A percentile compares a stretch with the other conserved stretches of the same genome.
phyloP scores from a whole-genome alignment of 148 eudicot genomes.

The Vaccinium vitisidaea region DNA sequence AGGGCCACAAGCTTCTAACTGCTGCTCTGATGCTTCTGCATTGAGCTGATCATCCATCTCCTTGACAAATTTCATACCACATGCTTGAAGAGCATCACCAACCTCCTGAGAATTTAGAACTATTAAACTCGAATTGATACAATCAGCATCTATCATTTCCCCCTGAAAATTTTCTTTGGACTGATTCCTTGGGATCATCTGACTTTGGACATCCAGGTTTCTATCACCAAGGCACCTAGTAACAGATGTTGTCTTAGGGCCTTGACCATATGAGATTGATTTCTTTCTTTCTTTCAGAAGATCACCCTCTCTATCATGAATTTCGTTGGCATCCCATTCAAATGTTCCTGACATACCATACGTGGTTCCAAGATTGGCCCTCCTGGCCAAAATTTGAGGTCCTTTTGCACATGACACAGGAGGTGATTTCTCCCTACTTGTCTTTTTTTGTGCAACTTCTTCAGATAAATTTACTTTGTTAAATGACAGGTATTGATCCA shows the following conservation, averaged over 20 bases:
- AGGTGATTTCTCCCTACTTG: conserved; percentile 39
- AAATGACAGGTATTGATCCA: conserved; percentile 51
- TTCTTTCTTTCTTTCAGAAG: conserved; percentile 20
- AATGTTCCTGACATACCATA: conserved; percentile 28
- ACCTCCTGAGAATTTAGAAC: conserved; percentile 10
- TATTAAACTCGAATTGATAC: conserved; percentile 18
- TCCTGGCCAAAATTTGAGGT: conserved; percentile 41
- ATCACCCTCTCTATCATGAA: conserved; percentile 14
- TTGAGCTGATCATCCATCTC: conserved; percentile 26
- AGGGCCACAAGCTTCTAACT: conserved; percentile 19
- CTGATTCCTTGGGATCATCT: conserved; percentile 15
- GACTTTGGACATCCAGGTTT: conserved; percentile 20
- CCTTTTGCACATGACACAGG: conserved; percentile 45
- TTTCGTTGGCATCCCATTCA: conserved; percentile 50
- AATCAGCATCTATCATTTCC: background rate
- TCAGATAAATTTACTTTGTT: conserved; percentile 30
- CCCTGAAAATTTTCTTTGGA: conserved; percentile 17
- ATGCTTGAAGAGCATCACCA: conserved; percentile 18
- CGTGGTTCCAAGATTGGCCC: conserved; percentile 27
- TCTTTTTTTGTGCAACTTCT: conserved; percentile 20
- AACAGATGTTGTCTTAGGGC: conserved; percentile 22
- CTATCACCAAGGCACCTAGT: conserved; percentile 19
- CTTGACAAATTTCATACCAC: conserved; percentile 22
- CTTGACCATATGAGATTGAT: conserved; percentile 10
- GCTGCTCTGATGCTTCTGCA: conserved; percentile 24